Base-by-base conservation (phyloP, 2,329 filamentous ascomycete species). In the Ophiostoma pallidulum region DNA sequence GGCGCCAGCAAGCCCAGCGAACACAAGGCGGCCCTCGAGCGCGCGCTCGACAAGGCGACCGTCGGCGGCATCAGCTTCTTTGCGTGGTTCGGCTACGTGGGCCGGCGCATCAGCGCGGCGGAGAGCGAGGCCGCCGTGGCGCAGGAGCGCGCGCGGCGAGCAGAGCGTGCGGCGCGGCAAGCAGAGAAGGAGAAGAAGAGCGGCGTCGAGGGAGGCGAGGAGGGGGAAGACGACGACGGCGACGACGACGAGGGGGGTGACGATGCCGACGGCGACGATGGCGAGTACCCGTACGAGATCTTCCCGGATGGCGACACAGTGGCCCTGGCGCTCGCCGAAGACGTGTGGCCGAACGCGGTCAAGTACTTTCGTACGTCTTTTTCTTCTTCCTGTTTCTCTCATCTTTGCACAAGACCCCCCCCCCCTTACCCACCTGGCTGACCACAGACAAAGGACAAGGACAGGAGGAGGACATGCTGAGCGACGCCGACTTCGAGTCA, bases 271-370 rank as follows among this genome's bases (percentile, higher is more conserved):
- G 71, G 75, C 5, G 68, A 78, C 0, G 73, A 78, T 2, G 71
- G 75, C n/a, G 64, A 68, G 56, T 75, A 82, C 52, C 79, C 82
- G 46, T 74, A 83, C 41, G 91, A 96, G 66, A 83, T 94, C 57
- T 95, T 92, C 72, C 84, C 86, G n/a, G 80, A 80, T 37, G 91
- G 86, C 19, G 88, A 94, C 56, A 84, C 90, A 52, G 66, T 97
- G 41, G 90, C 89, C 33, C 75, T 88, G 53, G 74, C 80, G 51
- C 73, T 97, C 56, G 80, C 84, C 8, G 90, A 97, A 62, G 91
- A 97, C 57, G 70, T 97, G 45, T 96, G 84, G 82, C 86, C 87
- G 41, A 80, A 81, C 53, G 91, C 90, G 49, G 82, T 94, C 64
- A 87, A 86, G 65, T 94, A 92, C 69, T 97, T 92, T 69, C 85